Evolutionary conservation across 2,329 filamentous ascomycete genomes (phyloP).

Genomic region (Sporothrix schenckii): DNA sequence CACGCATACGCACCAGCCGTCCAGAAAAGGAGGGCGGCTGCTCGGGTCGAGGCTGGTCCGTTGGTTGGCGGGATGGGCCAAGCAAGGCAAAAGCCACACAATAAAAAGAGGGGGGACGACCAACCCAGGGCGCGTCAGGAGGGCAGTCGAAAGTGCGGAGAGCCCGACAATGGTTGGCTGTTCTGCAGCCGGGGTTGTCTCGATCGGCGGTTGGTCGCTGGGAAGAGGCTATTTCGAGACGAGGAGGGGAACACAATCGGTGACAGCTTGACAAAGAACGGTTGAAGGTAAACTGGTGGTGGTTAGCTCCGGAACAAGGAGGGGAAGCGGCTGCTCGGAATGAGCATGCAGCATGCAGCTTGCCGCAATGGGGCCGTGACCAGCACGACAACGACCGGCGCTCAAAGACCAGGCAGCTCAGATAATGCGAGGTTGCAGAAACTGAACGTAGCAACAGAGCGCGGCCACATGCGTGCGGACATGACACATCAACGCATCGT

Average conservation of each 20-base stretch:
- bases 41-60: background rate
- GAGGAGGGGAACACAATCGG: background rate
- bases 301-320: conserved; percentile 18
- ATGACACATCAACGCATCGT: background rate
- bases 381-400: background rate
- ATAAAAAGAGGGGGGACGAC: background rate
- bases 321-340: background rate
- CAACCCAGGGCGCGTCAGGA: background rate
- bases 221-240: conserved; percentile 6
- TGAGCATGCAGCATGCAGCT: conserved; percentile 13
- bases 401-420: background rate
- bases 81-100: background rate
- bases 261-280: conserved; percentile 5
- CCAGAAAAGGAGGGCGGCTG: background rate
- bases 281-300: conserved; percentile 15
- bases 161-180: background rate
- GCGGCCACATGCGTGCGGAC: background rate
- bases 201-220: conserved; percentile 21
- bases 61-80: conserved; percentile 3
- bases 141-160: conserved; percentile 21
- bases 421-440: background rate
- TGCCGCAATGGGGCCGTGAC: background rate
- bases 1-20: background rate
- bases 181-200: conserved; percentile 14
- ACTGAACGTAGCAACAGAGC: background rate